Conservation (phyloP, 2,329 filamentous ascomycete species). For the Tolypocladium ophioglossoides region DNA sequence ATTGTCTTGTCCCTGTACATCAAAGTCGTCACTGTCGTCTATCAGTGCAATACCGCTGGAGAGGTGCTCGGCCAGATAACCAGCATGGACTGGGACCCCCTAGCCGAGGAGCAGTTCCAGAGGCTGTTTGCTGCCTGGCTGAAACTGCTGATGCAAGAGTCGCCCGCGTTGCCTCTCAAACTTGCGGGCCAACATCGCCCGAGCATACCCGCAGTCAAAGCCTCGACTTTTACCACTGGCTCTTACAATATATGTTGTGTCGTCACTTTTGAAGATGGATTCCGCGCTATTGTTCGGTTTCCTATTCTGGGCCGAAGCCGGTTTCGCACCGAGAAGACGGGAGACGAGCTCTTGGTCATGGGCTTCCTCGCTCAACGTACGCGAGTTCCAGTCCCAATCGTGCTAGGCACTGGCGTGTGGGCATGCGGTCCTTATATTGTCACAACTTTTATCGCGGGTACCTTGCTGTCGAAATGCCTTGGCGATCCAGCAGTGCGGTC, state of each 20-base stretch:
- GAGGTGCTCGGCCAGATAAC: too few relatives aligned
- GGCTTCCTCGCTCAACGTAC: neutral
- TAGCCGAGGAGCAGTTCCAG: neutral
- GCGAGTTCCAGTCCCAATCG: neutral
- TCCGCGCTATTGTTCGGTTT: neutral
- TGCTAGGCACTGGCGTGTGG: neutral
- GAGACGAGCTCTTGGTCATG: neutral
- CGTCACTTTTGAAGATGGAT: neutral
- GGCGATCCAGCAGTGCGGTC: neutral
- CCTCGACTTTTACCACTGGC: neutral
- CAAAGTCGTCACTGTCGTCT: too few relatives aligned
- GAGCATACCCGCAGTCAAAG: neutral
- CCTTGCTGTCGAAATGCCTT: neutral
- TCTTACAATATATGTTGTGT: neutral
- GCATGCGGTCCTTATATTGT: neutral
- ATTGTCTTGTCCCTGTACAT: too few relatives aligned
- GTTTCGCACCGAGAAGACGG: constrained; percentile 1
- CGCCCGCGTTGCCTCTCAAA: neutral
- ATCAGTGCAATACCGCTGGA: too few relatives aligned
- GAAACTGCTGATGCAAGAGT: neutral
- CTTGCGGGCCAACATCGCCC: neutral
- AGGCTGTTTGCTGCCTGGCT: neutral
- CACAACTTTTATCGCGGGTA: neutral
- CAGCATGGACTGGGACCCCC: neutral
- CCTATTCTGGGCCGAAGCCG: neutral